Evolutionary conservation across 768 basidiomycete genomes (phyloP).

Genomic region (Auricularia cornea): DNA sequence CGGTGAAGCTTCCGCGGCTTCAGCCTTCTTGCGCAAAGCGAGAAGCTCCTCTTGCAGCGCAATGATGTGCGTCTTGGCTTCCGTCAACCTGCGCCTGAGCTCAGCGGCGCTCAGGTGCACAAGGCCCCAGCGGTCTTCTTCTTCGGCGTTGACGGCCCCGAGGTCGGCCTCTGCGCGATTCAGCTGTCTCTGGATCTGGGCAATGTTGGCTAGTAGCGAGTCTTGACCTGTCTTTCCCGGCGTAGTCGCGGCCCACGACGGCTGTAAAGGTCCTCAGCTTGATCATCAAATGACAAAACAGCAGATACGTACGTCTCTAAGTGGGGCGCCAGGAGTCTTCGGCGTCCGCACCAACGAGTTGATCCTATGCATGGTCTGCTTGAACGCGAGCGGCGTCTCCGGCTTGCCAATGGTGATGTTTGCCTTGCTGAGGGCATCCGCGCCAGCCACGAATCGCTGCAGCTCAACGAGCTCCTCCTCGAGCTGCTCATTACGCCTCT

Average conservation of each 20-base stretch:
- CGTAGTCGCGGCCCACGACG: constrained; percentile 66
- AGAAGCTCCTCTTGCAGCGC: constrained; percentile 61
- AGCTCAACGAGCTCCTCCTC: constrained; percentile 48
- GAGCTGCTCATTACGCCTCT: constrained; percentile 69
- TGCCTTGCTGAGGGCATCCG: neutral
- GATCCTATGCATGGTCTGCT: constrained; percentile 8
- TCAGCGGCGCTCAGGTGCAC: constrained; percentile 50
- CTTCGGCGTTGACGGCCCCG: constrained; percentile 78
- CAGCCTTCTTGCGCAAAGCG: constrained; percentile 62
- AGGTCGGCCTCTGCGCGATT: constrained; percentile 75
- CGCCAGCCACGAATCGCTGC: neutral
- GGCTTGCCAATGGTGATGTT: constrained; percentile 2
- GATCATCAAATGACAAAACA: neutral
- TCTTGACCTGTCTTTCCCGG: constrained; percentile 42
- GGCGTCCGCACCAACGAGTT: constrained; percentile 41
- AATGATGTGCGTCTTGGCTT: constrained; percentile 51
- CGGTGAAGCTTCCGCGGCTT: neutral
- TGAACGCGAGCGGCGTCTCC: constrained; percentile 3
- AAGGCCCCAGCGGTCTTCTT: constrained; percentile 60
- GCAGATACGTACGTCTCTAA: constrained; percentile 54
- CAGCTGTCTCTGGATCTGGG: constrained; percentile 64
- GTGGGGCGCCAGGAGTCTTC: constrained; percentile 69
- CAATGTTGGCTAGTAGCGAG: constrained; percentile 57
- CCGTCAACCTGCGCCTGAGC: constrained; percentile 44
- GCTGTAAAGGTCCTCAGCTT: constrained; percentile 30